Percentiles rank a stretch among this genome's conserved stretches.
Evolutionary conservation across 2,329 filamentous ascomycete genomes (phyloP).

Genomic region (Neonectria faginata): DNA sequence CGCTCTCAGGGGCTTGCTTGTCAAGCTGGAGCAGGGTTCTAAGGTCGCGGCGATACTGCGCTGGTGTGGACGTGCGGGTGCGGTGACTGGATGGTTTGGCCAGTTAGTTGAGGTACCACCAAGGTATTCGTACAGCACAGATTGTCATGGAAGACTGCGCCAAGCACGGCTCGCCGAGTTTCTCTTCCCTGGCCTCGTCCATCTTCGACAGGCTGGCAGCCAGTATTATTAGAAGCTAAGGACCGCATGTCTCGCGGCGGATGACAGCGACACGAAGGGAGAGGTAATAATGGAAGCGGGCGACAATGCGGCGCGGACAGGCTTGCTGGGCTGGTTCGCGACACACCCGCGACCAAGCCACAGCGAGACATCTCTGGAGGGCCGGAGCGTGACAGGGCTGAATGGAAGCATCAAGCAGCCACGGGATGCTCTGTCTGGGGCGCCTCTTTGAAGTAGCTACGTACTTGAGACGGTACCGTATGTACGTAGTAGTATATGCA

Average conservation of each 20-base stretch:
- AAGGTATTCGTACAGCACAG: not conserved
- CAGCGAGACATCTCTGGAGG: not conserved
- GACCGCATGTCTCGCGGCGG: constrained; percentile 22
- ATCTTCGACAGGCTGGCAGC: constrained; percentile 10
- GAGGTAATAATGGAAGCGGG: constrained; percentile 9
- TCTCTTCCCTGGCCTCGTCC: constrained; percentile 1
- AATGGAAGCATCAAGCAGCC: not conserved
- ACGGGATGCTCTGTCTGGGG: not conserved
- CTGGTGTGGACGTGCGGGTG: constrained; percentile 1
- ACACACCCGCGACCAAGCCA: not conserved
- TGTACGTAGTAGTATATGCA: not conserved
- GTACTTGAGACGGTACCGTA: not conserved
- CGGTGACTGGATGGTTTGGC: not conserved
- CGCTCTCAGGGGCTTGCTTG: constrained; percentile 6
- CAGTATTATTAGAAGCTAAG: constrained; percentile 25
- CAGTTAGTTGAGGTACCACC: constrained; percentile 5
- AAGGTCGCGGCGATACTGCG: not conserved
- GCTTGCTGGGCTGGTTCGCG: constrained; percentile 5
- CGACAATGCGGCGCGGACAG: constrained; percentile 20
- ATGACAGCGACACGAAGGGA: constrained; percentile 3
- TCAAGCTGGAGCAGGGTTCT: constrained; percentile 7
- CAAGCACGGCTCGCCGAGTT: constrained; percentile 16
- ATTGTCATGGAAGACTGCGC: constrained; percentile 9
- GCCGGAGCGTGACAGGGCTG: not conserved
- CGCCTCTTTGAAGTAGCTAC: not conserved